Evolutionary conservation across 768 basidiomycete species (phyloP), one percentile per base, ranked within the genome.

Genomic region (Boletus barrowsii): DNA sequence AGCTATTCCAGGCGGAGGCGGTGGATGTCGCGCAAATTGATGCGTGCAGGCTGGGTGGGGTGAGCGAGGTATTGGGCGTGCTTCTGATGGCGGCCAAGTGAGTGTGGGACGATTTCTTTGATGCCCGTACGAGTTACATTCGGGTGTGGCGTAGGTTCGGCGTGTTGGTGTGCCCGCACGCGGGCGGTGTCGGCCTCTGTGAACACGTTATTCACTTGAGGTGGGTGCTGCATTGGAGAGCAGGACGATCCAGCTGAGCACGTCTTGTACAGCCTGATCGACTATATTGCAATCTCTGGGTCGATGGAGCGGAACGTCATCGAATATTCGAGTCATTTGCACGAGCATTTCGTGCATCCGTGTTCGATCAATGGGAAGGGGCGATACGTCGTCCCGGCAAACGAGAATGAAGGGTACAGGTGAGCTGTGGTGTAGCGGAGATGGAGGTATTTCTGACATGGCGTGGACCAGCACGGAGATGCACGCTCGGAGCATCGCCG

Each of bases 11-110:
- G 63, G 85, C 85, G 0, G 83, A 90, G 20, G 92, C 93, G 5
- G 90, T 95, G 69, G 92, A 97, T 63, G 90, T 95, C 29, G 86
- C 83, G 59, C 94, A 96, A 68, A 93, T 97, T 40, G 56, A 96
- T 72, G 89, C 89, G 18, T 95, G 93, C 69, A 83, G 93, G 47
- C 77, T 94, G 39, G 92, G 86, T 3, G 93, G 93, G 44, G 91
- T 96, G 26, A 93, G 87, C 65, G 94, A 96, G 75, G 88, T 96
- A 20, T 74, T 97, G 39, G 85, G 84, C 42, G 90, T 96, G 18
- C 72, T 97, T 49, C 75, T 96, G 50, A 94, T 96, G 92, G 84
- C 91, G 10, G 87, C 90, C 58, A 93, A 94, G 86, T 86, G 63
- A 65, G 78, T 62, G 78, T 62, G 57, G 56, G 44, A 24, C 22